A percentile compares a stretch with the other conserved stretches of the same genome.
phyloP scores from a whole-genome alignment of 805 yeast genomes.

The Blastobotrys peoriensis region DNA sequence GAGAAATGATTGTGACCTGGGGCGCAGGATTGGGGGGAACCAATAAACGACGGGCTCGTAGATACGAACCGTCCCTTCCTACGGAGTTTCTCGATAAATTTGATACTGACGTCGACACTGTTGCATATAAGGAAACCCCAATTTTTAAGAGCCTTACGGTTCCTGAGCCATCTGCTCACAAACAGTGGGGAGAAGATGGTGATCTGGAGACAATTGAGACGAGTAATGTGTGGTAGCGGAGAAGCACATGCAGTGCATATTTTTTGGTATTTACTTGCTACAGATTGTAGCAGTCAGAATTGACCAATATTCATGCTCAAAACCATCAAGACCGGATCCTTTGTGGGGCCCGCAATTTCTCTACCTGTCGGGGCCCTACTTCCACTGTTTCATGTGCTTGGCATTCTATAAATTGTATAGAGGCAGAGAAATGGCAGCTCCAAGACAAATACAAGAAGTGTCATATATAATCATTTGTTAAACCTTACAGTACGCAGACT shows the following conservation, averaged over 20 bases:
- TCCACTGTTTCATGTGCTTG: too few relatives aligned
- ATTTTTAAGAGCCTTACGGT: constrained; percentile 16
- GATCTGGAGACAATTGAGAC: constrained; percentile 13
- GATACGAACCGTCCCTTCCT: constrained; percentile 69
- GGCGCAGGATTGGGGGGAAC: constrained; percentile 71
- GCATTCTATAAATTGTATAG: too few relatives aligned
- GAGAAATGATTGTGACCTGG: constrained; percentile 67
- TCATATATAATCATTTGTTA: too few relatives aligned
- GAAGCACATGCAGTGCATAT: not conserved
- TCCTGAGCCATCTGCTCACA: constrained; percentile 24
- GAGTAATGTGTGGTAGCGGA: constrained; percentile 6
- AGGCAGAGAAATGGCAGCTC: too few relatives aligned
- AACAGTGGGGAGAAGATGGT: constrained; percentile 23
- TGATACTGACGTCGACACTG: constrained; percentile 31
- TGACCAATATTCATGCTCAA: too few relatives aligned
- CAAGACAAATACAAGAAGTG: too few relatives aligned
- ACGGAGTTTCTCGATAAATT: constrained; percentile 61
- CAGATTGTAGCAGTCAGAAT: not conserved
- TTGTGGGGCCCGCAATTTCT: not conserved
- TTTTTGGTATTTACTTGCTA: not conserved
- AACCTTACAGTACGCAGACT: too few relatives aligned
- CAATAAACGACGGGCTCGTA: constrained; percentile 44
- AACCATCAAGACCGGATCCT: too few relatives aligned
- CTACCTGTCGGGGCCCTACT: not conserved
- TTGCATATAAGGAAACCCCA: constrained; percentile 1